Evolutionary conservation across 805 yeast species (phyloP).

Genomic region (Lipomyces chichibuensis): DNA sequence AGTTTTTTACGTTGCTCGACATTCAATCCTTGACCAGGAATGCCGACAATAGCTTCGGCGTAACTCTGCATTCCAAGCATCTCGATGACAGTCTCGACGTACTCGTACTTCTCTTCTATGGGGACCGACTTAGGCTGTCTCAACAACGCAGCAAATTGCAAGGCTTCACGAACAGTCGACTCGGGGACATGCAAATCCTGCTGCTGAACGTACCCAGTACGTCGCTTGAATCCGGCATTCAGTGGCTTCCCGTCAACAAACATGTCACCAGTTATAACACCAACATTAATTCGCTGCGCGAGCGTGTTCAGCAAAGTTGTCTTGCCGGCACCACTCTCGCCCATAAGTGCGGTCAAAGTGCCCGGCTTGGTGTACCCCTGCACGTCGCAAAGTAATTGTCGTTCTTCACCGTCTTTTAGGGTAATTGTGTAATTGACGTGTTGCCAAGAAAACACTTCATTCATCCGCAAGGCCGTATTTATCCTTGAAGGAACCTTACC

Average conservation of each 20-base stretch:
- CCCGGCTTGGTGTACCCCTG: conserved; percentile 82
- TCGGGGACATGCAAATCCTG: conserved; percentile 74
- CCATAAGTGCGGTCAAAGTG: conserved; percentile 80
- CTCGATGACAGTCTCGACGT: conserved; percentile 69
- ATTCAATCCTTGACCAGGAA: conserved; percentile 70
- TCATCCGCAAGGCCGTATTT: conserved; percentile 19
- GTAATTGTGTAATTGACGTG: conserved; percentile 62
- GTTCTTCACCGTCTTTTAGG: conserved; percentile 44
- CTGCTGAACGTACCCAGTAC: conserved; percentile 81
- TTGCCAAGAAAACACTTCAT: conserved; percentile 59
- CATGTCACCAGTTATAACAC: conserved; percentile 72
- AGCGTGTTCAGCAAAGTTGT: conserved; percentile 74
- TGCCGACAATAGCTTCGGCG: conserved; percentile 81
- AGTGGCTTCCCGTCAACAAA: conserved; percentile 69
- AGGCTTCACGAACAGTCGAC: conserved; percentile 74
- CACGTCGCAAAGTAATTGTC: conserved; percentile 52
- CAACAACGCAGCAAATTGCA: conserved; percentile 68
- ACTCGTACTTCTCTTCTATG: conserved; percentile 60
- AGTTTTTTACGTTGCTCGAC: conserved; percentile 70
- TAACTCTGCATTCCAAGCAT: conserved; percentile 69
- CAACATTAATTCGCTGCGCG: conserved; percentile 70
- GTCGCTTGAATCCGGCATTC: conserved; percentile 69
- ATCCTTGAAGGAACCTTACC: conserved; percentile 26
- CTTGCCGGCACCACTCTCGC: conserved; percentile 87
- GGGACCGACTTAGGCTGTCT: conserved; percentile 68